Evolutionary conservation across 139 green algal species (phyloP), one percentile per base, ranked within the genome.

Genomic region (Tetratostichococcus sp.): DNA sequence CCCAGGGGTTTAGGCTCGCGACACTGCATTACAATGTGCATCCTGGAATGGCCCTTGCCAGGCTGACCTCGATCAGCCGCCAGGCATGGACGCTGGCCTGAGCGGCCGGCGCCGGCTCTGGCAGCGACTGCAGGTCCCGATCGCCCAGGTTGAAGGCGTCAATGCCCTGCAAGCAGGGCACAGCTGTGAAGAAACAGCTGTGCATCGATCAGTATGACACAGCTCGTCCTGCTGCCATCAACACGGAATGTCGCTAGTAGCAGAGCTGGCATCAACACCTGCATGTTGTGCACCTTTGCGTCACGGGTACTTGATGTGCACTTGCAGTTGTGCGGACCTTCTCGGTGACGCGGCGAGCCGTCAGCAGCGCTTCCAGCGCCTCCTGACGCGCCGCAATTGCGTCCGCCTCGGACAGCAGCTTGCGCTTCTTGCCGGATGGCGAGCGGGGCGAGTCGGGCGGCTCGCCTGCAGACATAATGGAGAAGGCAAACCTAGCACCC

Each of bases 131-230:
- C 42, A 79, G 42, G 23, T 59, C 70, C 2, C 67, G n/a, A n/a
- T n/a, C 58, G 30, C 72, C 42, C 35, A 72, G 5, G 32, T 70
- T 43, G 39, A 74, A 26, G 2, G 35, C 78, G 3, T 57, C 74
- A 62, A 88, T 88, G 71, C 85, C 85, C 39, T 85, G 74, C 76
- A 88, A 78, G n/a, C n/a, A n/a, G n/a, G n/a, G n/a, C n/a, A n/a
- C n/a, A n/a, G n/a, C n/a, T 50, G 39, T 14, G 8, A 8, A 50
- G 39, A 14, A 8, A 50, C 8, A 8, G 14, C 14, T 8, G 39
- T 22, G 14, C 39, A 50, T 14, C 39, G 8, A 50, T 50, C 39
- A 14, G 39, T 8, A 50, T 50, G 39, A 50, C 14, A 50, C 8
- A 8, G 39, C 39, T 50, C n/a, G n/a, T n/a, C n/a, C n/a, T n/a